A percentile compares a stretch with the other conserved stretches of the same genome.
Evolutionary conservation across 495 filamentous ascomycete genomes (phyloP).

Genomic region (Aspergillus diversus): DNA sequence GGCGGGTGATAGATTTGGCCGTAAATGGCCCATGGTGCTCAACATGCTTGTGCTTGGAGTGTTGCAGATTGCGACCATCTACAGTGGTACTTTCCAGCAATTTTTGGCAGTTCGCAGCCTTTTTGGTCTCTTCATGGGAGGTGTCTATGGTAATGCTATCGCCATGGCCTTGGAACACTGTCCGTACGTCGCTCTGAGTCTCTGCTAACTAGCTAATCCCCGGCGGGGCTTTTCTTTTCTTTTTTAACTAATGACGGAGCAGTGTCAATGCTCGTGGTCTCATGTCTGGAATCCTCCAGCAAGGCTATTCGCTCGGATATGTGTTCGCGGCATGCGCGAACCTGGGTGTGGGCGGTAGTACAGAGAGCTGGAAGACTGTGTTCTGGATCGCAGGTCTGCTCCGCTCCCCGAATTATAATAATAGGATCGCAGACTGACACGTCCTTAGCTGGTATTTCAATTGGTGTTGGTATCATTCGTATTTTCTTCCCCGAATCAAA

Average conservation of each 20-base stretch:
- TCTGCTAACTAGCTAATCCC: not conserved
- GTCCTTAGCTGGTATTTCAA: constrained; percentile 57
- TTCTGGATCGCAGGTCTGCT: constrained; percentile 58
- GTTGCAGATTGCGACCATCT: constrained; percentile 75
- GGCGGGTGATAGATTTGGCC: constrained; percentile 72
- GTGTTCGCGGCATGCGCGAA: constrained; percentile 73
- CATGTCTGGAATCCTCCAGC: constrained; percentile 78
- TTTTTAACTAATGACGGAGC: constrained; percentile 15
- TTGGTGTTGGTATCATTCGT: constrained; percentile 64
- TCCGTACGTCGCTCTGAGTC: constrained; percentile 47
- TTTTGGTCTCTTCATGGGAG: constrained; percentile 84
- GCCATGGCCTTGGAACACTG: constrained; percentile 81
- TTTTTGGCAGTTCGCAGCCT: constrained; percentile 71
- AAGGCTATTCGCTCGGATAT: constrained; percentile 78
- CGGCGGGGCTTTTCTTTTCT: no score
- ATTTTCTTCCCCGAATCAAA: constrained; percentile 70
- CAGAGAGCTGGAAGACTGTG: constrained; percentile 64
- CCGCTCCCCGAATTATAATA: not conserved
- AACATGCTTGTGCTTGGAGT: constrained; percentile 68
- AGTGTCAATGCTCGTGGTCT: constrained; percentile 65
- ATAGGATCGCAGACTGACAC: not conserved
- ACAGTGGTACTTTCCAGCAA: constrained; percentile 63
- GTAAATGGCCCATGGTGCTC: constrained; percentile 79
- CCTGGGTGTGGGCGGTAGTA: constrained; percentile 61
- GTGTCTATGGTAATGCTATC: constrained; percentile 80